These are phyloP conservation scores for Chrysoporthe cubensis DNA, from an alignment of 2,329 filamentous ascomycete genomes.

Conservation along the genomic window DNA sequence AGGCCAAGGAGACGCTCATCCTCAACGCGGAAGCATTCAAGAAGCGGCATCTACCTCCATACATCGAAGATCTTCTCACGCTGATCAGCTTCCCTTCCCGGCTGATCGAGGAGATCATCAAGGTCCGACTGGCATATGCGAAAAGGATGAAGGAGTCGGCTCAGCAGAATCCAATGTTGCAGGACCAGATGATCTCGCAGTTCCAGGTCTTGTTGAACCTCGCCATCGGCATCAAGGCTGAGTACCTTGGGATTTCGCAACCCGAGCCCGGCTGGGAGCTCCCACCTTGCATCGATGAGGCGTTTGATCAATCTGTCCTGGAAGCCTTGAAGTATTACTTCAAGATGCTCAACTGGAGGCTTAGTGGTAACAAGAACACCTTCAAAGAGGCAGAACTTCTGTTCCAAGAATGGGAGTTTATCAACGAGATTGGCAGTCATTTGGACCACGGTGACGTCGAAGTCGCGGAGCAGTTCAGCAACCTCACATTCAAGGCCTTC, in stretches of 20 bases:
- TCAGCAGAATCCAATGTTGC: constrained; percentile 89
- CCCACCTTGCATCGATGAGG: constrained; percentile 94
- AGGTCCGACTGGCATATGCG: constrained; percentile 86
- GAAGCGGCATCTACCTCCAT: constrained; percentile 88
- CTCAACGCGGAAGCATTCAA: constrained; percentile 82
- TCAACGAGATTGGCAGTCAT: constrained; percentile 87
- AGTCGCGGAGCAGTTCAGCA: constrained; percentile 96
- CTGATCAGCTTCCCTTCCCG: constrained; percentile 97
- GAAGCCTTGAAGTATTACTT: constrained; percentile 98
- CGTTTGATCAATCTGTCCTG: constrained; percentile 88
- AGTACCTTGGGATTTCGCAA: constrained; percentile 81
- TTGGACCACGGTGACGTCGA: constrained; percentile 94
- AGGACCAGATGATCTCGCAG: constrained; percentile 96
- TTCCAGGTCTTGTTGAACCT: constrained; percentile 93
- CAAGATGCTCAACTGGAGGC: constrained; percentile 97
- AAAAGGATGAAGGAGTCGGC: constrained; percentile 95
- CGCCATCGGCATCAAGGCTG: constrained; percentile 88
- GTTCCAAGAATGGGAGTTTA: constrained; percentile 98
- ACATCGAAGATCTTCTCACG: constrained; percentile 94
- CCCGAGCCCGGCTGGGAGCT: constrained; percentile 93
- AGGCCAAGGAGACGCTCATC: constrained; percentile 91
- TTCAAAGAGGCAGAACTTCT: constrained; percentile 98
- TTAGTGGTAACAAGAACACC: constrained; percentile 96
- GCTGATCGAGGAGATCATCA: constrained; percentile 95
- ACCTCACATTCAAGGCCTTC: constrained; percentile 89